Evolutionary conservation across 768 basidiomycete species (phyloP).

Genomic region (Boletus tylopilopsis): DNA sequence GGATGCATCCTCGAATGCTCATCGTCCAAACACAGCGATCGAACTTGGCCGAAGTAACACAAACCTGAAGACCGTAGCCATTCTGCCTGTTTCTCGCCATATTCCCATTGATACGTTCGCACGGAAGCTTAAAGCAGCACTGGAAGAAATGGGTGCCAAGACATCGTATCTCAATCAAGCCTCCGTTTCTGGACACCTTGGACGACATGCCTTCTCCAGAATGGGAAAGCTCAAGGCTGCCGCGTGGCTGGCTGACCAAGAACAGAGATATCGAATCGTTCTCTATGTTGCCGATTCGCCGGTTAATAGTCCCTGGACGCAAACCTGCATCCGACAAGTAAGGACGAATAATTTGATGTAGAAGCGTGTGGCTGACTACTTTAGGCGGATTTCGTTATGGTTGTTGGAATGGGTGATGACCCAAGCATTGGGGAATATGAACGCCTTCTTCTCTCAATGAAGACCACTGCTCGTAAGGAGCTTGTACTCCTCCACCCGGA

Average conservation of each 20-base stretch:
- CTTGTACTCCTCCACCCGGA: constrained; percentile 92
- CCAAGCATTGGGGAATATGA: constrained; percentile 92
- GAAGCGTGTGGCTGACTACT: constrained; percentile 6
- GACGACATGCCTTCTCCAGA: constrained; percentile 89
- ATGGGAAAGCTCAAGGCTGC: constrained; percentile 97
- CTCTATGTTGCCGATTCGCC: constrained; percentile 96
- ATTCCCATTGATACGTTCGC: constrained; percentile 91
- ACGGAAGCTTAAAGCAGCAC: constrained; percentile 78
- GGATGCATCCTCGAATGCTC: constrained; percentile 52
- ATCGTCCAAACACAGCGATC: constrained; percentile 46
- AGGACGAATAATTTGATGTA: constrained; percentile 11
- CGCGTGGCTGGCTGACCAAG: constrained; percentile 90
- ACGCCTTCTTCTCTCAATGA: constrained; percentile 87
- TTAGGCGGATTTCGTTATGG: constrained; percentile 90
- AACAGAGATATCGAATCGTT: constrained; percentile 89
- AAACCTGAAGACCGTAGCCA: constrained; percentile 92
- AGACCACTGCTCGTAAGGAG: constrained; percentile 98
- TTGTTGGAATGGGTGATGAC: constrained; percentile 92
- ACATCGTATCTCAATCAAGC: constrained; percentile 94
- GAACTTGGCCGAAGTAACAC: constrained; percentile 75
- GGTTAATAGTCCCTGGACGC: constrained; percentile 94
- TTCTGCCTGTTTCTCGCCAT: constrained; percentile 81
- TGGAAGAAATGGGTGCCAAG: constrained; percentile 91
- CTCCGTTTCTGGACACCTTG: constrained; percentile 86
- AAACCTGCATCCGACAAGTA: constrained; percentile 95